These are phyloP conservation scores for Microbotryum violaceum DNA, from an alignment of 1,284 basidiomycete species.

Conservation along the genomic window DNA sequence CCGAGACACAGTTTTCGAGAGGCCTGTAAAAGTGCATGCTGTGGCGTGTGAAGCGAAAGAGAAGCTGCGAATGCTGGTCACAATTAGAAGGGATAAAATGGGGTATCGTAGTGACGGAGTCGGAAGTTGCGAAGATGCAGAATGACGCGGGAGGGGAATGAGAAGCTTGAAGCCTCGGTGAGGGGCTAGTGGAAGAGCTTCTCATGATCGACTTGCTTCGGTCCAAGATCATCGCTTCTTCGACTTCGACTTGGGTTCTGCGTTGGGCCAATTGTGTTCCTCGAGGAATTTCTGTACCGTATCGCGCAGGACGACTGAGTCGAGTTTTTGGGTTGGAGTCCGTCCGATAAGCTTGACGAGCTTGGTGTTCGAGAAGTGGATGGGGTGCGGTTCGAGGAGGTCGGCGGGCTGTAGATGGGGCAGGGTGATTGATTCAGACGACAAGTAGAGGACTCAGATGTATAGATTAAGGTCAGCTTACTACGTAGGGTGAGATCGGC, in stretches of 20 bases:
- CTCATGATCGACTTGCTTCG: no score
- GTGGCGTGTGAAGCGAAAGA: no score
- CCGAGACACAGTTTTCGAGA: no score
- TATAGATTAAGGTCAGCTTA: neutral
- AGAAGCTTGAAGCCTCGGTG: no score
- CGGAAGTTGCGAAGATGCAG: no score
- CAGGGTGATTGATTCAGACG: neutral
- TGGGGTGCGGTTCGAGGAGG: conserved; percentile 20
- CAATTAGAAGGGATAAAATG: no score
- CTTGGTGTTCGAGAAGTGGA: conserved; percentile 6
- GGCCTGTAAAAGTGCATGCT: no score
- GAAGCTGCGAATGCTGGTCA: no score
- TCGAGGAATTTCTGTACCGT: conserved; percentile 18
- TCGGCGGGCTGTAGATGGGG: conserved; percentile 12
- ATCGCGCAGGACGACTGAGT: neutral
- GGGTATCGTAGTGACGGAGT: no score
- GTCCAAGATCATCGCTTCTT: neutral
- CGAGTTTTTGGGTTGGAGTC: conserved; percentile 9
- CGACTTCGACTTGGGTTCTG: conserved; percentile 1
- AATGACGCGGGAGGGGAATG: no score
- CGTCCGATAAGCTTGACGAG: conserved; percentile 15
- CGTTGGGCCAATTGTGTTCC: conserved; percentile 23
- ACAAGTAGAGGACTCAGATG: neutral
- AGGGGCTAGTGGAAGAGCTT: no score
- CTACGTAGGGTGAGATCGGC: conserved; percentile 23